Percentiles rank a stretch among this genome's conserved stretches.
Conservation (phyloP, 768 basidiomycete species). For the Leucosporidium scottii region DNA sequence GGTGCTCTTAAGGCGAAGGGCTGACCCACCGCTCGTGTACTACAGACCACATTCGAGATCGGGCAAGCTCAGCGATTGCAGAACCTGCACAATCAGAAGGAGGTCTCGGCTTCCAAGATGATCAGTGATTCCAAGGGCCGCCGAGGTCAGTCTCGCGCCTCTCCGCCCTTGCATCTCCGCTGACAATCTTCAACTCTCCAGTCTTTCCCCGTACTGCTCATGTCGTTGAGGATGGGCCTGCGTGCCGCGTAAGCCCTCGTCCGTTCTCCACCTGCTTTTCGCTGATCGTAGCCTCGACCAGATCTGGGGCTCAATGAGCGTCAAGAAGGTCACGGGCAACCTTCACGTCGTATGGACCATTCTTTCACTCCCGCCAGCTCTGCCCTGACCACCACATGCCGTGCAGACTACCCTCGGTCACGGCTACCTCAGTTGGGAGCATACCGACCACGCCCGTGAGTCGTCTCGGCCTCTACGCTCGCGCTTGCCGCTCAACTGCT, state of each 20-base stretch:
- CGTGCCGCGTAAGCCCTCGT: slow-evolving; percentile 53
- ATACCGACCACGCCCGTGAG: slow-evolving; percentile 79
- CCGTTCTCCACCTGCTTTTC: no score
- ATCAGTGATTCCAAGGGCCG: slow-evolving; percentile 10
- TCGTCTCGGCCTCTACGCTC: slow-evolving; percentile 16
- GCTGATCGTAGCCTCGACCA: slow-evolving; percentile 42
- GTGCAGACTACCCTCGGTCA: slow-evolving; percentile 75
- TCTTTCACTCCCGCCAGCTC: neutral
- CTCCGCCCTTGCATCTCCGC: no score
- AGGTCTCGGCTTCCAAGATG: slow-evolving; percentile 21
- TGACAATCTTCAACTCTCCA: neutral
- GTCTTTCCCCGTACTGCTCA: slow-evolving; percentile 67
- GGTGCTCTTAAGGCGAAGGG: neutral
- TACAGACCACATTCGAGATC: slow-evolving; percentile 67
- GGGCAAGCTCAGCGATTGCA: slow-evolving; percentile 69
- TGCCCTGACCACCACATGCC: no score
- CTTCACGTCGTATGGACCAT: slow-evolving; percentile 56
- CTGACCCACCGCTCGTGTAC: neutral
- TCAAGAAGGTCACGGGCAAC: slow-evolving; percentile 91
- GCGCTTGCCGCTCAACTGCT: neutral
- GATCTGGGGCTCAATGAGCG: slow-evolving; percentile 62
- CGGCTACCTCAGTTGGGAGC: slow-evolving; percentile 78
- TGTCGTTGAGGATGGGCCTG: slow-evolving; percentile 57
- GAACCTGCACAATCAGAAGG: slow-evolving; percentile 30
- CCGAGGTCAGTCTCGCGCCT: slow-evolving; percentile 16